Conservation (phyloP, 1,284 basidiomycete species). For the Moniliophthora roreri region DNA sequence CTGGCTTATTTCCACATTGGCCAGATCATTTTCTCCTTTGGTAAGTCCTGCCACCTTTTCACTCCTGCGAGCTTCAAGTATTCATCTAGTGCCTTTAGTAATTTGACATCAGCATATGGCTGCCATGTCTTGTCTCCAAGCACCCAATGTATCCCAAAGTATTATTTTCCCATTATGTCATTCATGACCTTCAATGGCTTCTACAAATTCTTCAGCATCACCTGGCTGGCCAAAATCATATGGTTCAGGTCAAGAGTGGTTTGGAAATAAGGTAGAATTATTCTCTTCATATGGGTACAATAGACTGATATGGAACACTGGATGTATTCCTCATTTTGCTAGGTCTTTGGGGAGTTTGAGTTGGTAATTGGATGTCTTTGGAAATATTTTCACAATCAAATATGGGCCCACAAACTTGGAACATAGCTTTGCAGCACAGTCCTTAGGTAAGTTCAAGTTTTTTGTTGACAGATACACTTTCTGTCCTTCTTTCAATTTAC, state of each 20-base stretch:
- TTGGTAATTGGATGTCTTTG: slow-evolving; percentile 18
- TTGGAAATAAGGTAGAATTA: background rate
- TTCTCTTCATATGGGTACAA: slow-evolving; percentile 21
- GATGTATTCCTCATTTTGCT: slow-evolving; percentile 23
- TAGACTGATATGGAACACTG: slow-evolving; percentile 30
- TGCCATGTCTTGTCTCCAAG: slow-evolving; percentile 34
- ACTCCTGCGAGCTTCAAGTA: slow-evolving; percentile 19
- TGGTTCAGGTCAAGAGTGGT: slow-evolving; percentile 17
- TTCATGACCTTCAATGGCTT: slow-evolving; percentile 28
- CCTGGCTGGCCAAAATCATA: slow-evolving; percentile 18
- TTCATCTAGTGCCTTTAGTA: slow-evolving; percentile 21
- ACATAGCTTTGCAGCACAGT: slow-evolving; percentile 14
- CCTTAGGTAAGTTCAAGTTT: slow-evolving; percentile 19
- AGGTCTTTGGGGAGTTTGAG: slow-evolving; percentile 27
- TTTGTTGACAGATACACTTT: no score
- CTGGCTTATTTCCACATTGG: no score
- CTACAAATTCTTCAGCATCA: slow-evolving; percentile 29
- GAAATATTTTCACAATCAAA: slow-evolving; percentile 14
- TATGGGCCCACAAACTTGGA: slow-evolving; percentile 23
- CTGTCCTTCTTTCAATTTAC: slow-evolving; percentile 9
- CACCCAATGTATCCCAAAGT: slow-evolving; percentile 33
- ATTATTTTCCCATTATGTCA: slow-evolving; percentile 21
- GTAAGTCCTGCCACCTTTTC: background rate
- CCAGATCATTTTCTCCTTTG: background rate
- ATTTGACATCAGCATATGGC: slow-evolving; percentile 23